A percentile compares a stretch with the other conserved stretches of the same genome.
Conservation (phyloP, 2,329 filamentous ascomycete genomes). For the Ascomycota sp. region DNA sequence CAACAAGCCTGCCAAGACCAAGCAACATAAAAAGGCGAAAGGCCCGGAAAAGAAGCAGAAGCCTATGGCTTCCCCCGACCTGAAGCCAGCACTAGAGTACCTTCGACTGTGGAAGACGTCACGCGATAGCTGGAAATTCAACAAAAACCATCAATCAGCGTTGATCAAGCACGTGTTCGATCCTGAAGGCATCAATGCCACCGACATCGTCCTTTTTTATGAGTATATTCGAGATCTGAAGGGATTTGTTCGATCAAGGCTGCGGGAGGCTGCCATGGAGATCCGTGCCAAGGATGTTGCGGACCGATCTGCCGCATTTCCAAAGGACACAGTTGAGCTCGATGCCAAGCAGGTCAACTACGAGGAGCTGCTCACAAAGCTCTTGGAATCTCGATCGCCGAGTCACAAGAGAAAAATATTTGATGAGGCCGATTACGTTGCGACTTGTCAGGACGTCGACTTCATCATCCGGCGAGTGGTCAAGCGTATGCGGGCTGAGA, state of each 20-base stretch:
- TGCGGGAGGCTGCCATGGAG: slow-evolving; percentile 43
- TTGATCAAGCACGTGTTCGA: slow-evolving; percentile 68
- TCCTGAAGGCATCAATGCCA: slow-evolving; percentile 43
- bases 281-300: slow-evolving; percentile 34
- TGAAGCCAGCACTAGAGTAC: slow-evolving; percentile 50
- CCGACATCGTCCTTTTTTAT: slow-evolving; percentile 46
- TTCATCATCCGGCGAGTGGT: slow-evolving; percentile 31
- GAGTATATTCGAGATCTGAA: slow-evolving; percentile 62
- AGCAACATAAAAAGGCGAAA: slow-evolving; percentile 13
- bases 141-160: slow-evolving; percentile 74
- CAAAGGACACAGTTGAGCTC: slow-evolving; percentile 23
- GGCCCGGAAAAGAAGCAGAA: slow-evolving; percentile 17
- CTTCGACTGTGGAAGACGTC: slow-evolving; percentile 51
- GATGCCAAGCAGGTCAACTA: slow-evolving; percentile 29
- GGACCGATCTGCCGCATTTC: slow-evolving; percentile 23
- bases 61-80: slow-evolving; percentile 17
- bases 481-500: slow-evolving; percentile 40
- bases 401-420: slow-evolving; percentile 26
- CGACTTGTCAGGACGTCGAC: slow-evolving; percentile 23
- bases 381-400: slow-evolving; percentile 16
- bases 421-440: slow-evolving; percentile 28
- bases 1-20: slow-evolving; percentile 13
- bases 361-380: slow-evolving; percentile 29
- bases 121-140: slow-evolving; percentile 71
- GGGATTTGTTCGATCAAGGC: slow-evolving; percentile 46